Conservation (phyloP, 805 yeast species). For the Wickerhamiella alocasiicola region DNA sequence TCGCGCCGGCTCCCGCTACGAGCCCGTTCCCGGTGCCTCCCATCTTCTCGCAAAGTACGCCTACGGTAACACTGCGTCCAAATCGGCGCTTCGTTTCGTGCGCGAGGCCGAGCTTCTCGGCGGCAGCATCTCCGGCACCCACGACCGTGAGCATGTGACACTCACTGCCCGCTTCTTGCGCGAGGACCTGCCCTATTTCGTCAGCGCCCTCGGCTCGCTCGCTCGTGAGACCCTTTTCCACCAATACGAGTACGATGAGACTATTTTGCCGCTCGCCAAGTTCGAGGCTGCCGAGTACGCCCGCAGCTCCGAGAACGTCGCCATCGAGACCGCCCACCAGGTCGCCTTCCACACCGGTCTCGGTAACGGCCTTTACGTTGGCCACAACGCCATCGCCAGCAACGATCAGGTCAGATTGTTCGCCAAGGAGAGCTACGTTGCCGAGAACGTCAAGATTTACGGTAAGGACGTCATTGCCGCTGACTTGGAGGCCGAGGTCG, state of each 20-base stretch:
- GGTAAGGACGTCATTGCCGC: constrained; percentile 62
- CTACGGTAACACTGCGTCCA: constrained; percentile 61
- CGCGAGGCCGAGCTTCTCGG: constrained; percentile 93
- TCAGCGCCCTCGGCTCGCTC: constrained; percentile 69
- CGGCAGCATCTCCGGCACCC: constrained; percentile 55
- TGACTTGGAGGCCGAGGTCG: constrained; percentile 60
- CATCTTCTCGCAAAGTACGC: constrained; percentile 76
- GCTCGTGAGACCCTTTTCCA: constrained; percentile 54
- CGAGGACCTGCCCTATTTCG: constrained; percentile 84
- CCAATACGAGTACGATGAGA: constrained; percentile 73
- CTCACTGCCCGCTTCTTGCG: constrained; percentile 72
- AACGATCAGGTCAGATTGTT: constrained; percentile 53
- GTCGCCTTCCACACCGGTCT: constrained; percentile 76
- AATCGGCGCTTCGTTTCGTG: constrained; percentile 82
- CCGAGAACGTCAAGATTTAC: constrained; percentile 55
- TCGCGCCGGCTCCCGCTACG: constrained; percentile 73
- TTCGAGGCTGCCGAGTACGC: constrained; percentile 45
- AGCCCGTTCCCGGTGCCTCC: constrained; percentile 61
- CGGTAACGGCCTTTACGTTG: constrained; percentile 70
- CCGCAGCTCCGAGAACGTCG: constrained; percentile 42
- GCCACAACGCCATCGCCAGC: constrained; percentile 46
- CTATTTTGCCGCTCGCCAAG: constrained; percentile 65
- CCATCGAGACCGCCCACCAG: constrained; percentile 67
- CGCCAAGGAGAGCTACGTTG: constrained; percentile 56
- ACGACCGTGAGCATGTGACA: constrained; percentile 75